Evolutionary conservation across 2,329 filamentous ascomycete species (phyloP).

Genomic region (Verticillium zaregamsianum): DNA sequence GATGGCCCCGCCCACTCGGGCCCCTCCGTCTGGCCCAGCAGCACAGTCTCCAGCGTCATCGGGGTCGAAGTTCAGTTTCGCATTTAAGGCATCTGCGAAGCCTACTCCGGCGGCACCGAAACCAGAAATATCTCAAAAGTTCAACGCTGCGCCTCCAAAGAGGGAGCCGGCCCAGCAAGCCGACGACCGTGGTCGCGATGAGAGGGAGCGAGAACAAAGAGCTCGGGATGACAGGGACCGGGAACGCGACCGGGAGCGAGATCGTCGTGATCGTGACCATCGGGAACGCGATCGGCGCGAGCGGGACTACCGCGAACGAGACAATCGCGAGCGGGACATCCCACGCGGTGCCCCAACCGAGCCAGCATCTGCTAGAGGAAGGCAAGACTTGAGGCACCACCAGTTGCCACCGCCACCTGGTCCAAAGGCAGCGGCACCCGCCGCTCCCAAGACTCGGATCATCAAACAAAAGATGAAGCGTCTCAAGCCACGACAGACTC

Average conservation of each 20-base stretch:
- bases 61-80: constrained; percentile 88
- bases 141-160: constrained; percentile 58
- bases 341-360: constrained; percentile 49
- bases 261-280: constrained; percentile 26
- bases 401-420: constrained; percentile 24
- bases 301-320: constrained; percentile 16
- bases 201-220: constrained; percentile 22
- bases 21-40: constrained; percentile 51
- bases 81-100: constrained; percentile 74
- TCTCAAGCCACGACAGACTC: constrained; percentile 64
- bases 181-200: constrained; percentile 15
- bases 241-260: constrained; percentile 31
- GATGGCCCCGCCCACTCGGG: constrained; percentile 51
- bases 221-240: constrained; percentile 3
- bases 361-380: constrained; percentile 43
- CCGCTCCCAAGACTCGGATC: constrained; percentile 52
- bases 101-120: constrained; percentile 53
- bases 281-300: constrained; percentile 31
- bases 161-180: constrained; percentile 32
- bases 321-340: constrained; percentile 39
- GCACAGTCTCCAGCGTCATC: constrained; percentile 43
- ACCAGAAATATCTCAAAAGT: constrained; percentile 62
- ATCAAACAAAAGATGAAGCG: constrained; percentile 67
- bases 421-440: constrained; percentile 22
- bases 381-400: constrained; percentile 25